Conservation (phyloP, 495 filamentous ascomycete species). For the Xylaria palmicola region DNA sequence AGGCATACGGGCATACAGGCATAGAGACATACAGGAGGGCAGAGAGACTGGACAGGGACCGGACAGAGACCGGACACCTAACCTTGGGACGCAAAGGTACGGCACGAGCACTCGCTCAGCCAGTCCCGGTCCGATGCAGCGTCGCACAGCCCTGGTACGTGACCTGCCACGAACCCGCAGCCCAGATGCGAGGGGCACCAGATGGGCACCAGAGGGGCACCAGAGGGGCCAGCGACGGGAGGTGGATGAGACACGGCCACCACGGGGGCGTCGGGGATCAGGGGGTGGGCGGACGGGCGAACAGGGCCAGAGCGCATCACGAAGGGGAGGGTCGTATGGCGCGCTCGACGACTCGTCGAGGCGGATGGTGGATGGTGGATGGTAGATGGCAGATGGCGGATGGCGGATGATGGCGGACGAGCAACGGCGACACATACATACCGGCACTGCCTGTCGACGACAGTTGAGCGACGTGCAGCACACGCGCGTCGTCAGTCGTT, state of each 20-base stretch:
- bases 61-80: background rate
- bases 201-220: background rate
- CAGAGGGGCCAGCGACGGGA: background rate
- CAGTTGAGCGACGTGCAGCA: too few species aligned
- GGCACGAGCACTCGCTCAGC: slow-evolving; percentile 14
- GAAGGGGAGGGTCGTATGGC: background rate
- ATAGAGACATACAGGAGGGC: background rate
- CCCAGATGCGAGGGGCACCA: background rate
- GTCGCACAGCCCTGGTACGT: background rate
- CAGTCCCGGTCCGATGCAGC: background rate
- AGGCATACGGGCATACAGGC: background rate
- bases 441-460: too few species aligned
- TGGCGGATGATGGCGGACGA: background rate
- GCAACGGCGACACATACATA: background rate
- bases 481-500: background rate
- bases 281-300: background rate
- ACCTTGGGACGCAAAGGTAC: slow-evolving; percentile 1
- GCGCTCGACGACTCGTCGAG: background rate
- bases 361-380: background rate
- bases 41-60: background rate
- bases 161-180: slow-evolving; percentile 4
- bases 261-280: slow-evolving; percentile 1
- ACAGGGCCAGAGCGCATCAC: background rate
- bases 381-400: background rate
- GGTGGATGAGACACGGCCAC: slow-evolving; percentile 7